These are phyloP conservation scores for Chlamydomonas reinhardtii DNA, from an alignment of 163 green algal genomes.

Conservation along the genomic window DNA sequence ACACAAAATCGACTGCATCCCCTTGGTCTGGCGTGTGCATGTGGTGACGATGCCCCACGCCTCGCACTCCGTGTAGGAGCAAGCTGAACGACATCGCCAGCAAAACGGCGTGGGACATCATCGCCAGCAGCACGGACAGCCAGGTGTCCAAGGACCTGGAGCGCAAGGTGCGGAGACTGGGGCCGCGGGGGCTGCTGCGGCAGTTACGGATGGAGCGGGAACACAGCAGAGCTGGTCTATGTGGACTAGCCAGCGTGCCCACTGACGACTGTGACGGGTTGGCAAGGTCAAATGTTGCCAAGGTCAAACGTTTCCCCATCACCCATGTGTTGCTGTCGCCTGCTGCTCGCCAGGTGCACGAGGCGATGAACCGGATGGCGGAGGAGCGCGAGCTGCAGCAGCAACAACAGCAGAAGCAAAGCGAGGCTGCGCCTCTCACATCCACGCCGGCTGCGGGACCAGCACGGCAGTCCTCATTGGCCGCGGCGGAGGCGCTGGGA, in stretches of 20 bases:
- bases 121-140: conserved; percentile 1
- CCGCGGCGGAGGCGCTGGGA: not conserved
- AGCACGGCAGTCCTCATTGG: not conserved
- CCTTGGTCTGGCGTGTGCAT: not conserved
- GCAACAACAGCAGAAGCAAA: conserved; percentile 30
- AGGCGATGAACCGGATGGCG: not conserved
- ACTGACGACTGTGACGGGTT: too few species aligned
- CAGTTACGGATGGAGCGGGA: too few species aligned
- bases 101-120: conserved; percentile 16
- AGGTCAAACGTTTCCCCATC: too few species aligned
- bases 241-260: too few species aligned
- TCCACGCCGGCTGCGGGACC: not conserved
- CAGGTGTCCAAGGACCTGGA: conserved; percentile 34
- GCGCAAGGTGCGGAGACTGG: not conserved
- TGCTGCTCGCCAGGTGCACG: conserved; percentile 6
- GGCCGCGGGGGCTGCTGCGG: too few species aligned
- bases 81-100: conserved; percentile 8
- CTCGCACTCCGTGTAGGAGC: not conserved
- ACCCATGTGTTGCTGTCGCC: not conserved
- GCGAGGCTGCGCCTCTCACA: not conserved
- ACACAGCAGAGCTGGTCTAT: too few species aligned
- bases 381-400: conserved; percentile 3
- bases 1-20: too few species aligned
- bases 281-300: too few species aligned
- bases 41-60: not conserved